phyloP scores from a whole-genome alignment of 1,139 yeast genomes.

The Geotrichum reessii region DNA sequence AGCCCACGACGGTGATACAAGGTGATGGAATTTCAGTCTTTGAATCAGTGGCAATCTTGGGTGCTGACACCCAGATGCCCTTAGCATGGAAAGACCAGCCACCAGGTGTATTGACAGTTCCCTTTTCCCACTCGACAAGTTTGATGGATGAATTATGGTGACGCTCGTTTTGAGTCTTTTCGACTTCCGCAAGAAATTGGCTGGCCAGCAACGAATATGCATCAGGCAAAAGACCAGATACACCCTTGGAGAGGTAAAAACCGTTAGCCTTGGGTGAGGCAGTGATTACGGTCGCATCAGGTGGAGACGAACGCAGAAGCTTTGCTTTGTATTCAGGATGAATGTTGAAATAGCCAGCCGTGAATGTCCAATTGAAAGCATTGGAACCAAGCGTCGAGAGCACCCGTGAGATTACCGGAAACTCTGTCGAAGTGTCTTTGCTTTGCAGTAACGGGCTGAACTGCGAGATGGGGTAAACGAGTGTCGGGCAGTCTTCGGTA shows the following conservation, averaged over 20 bases:
- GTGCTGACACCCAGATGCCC: constrained; percentile 80
- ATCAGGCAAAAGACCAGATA: constrained; percentile 76
- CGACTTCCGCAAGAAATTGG: constrained; percentile 55
- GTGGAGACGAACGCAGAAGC: constrained; percentile 54
- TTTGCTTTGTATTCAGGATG: constrained; percentile 64
- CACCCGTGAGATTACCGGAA: constrained; percentile 58
- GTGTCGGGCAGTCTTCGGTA: constrained; percentile 19
- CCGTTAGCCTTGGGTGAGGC: constrained; percentile 92
- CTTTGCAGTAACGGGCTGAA: constrained; percentile 66
- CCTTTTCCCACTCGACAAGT: constrained; percentile 81
- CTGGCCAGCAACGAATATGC: constrained; percentile 79
- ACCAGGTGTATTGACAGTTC: constrained; percentile 67
- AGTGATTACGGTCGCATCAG: constrained; percentile 62
- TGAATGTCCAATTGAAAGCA: constrained; percentile 72
- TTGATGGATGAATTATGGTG: constrained; percentile 35
- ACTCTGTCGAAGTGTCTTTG: constrained; percentile 71
- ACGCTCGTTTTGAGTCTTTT: constrained; percentile 25
- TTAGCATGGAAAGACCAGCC: constrained; percentile 99
- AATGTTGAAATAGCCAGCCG: constrained; percentile 96
- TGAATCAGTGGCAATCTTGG: constrained; percentile 29
- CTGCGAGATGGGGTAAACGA: constrained; percentile 91
- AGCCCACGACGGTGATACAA: constrained; percentile 75
- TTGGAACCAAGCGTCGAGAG: constrained; percentile 49
- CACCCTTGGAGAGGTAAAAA: constrained; percentile 77
- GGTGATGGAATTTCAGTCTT: constrained; percentile 40